Base-by-base conservation (phyloP, 177 flowering plant species). In the Vitis hybrid region DNA sequence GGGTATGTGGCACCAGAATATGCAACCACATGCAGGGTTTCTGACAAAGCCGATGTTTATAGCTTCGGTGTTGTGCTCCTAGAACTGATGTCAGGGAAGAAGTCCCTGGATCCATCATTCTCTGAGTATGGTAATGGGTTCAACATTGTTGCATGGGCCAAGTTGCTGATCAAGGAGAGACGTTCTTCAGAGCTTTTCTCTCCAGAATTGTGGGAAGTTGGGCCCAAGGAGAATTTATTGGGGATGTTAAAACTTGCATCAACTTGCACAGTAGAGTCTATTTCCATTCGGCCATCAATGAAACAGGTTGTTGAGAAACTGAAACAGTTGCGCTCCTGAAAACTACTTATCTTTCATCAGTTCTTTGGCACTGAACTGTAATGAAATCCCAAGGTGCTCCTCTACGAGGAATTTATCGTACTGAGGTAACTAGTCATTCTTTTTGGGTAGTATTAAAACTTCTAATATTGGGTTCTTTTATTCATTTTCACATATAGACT, bases 1-100 rank as follows among this genome's bases (percentile, higher is more conserved):
- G 96, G 96, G 4, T 91, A 91, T 77, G 90, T 91, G 18, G 96
- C 93, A 9, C 96, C 96, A 18, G 93, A 91, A 67, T 89, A 91
- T 79, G 93, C 96, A 49, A 88, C 89, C 35, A 89, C 96, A 2
- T 89, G 96, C 76, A 77, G 93, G 80, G 96, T 89, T 57, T 86
- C 93, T 12, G 88, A 91, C 72, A 91, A 90, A 79, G 79, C 93
- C 35, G 96, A 91, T 79, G 96, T 91, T 56, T 91, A 91, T 70
- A 91, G 93, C 76, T 91, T 81, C 66, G 96, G 93, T 35, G 86
- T 91, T 12, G 95, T 88, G 67, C 78, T 88, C 12, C 76, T 90
- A 58, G 95, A 90, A 69, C 73, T 90, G 73, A 66, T 90, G 74
- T 88, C 95, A 2, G 92, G 91, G 65, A 90, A 87, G 76, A 86